Evolutionary conservation across 225 moss, liverwort and hornwort species (phyloP), one percentile per base, ranked within the genome.

Genomic region (Pseudoscleropodium purum): DNA sequence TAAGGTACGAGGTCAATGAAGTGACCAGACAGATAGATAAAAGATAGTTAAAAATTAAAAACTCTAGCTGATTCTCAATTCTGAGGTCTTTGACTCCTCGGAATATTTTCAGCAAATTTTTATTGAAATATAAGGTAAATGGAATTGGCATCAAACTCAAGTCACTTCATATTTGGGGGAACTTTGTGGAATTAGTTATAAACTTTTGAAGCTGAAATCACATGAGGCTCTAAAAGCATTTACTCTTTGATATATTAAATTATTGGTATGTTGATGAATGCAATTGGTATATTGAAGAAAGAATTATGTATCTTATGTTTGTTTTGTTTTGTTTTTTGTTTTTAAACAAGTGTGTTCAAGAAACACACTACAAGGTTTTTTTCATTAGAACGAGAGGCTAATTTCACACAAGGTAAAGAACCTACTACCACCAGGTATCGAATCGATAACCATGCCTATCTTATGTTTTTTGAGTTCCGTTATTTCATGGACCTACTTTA

Each of bases 151-250:
- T 37, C 2, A 0, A 15, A 37, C 2, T 78, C 15, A 37, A 24
- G 15, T 36, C 0, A 6, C 21, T 76, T 51, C 34, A 33, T 51
- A 8, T 7, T 51, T 34, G 33, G 16, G 10, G 10, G 3, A 56
- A 11, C 19, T 49, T 79, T 9, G 4, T 37, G 4, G 11, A 24
- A 56, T 56, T 37, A 26, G 17, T 26, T 11, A n/a, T n/a, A 7
- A n/a, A 57, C n/a, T n/a, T 57, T 57, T 25, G 26, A 79, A 79
- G 26, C 25, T 26, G 18, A 34, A 37, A n/a, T 26, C 18, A 17
- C 0, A 27, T 7, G 18, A 56, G 4, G 10, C 17, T 26, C 37
- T 11, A 8, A 7, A 26, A 17, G 7, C 1, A 6, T 57, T 2
- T 3, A 57, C 0, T 16, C 2, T 56, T 79, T 36, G 8, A 23